Conservation (phyloP, 176 grass and related monocot species). For the Musa schizocarpa region DNA sequence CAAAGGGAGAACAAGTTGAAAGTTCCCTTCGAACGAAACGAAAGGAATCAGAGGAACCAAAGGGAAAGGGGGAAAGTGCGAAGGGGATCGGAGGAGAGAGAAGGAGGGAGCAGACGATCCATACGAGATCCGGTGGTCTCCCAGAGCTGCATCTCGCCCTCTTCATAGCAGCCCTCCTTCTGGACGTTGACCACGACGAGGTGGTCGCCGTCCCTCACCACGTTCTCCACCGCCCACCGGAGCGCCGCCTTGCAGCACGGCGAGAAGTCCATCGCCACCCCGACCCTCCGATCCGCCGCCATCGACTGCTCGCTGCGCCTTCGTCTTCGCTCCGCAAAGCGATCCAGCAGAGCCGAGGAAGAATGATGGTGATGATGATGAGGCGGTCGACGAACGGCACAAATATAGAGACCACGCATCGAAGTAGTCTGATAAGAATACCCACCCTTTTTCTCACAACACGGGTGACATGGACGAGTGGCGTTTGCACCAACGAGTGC, state of each 20-base stretch:
- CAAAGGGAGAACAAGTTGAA: too few species aligned
- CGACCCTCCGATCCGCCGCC: constrained; percentile 40
- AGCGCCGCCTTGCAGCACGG: constrained; percentile 54
- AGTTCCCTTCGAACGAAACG: too few species aligned
- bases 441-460: too few species aligned
- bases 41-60: too few species aligned
- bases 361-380: too few species aligned
- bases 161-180: constrained; percentile 63
- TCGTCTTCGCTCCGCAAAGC: background rate
- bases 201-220: constrained; percentile 54
- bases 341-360: background rate
- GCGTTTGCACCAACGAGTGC: too few species aligned
- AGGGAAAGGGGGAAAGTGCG: too few species aligned
- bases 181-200: constrained; percentile 49
- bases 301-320: background rate
- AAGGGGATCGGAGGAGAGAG: background rate
- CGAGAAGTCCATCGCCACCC: constrained; percentile 62
- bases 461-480: too few species aligned
- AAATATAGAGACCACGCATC: too few species aligned
- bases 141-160: constrained; percentile 70
- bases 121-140: constrained; percentile 55
- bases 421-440: too few species aligned
- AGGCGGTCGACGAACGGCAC: too few species aligned
- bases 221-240: constrained; percentile 60
- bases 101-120: background rate